Base-by-base conservation (phyloP, 169 alveolate genomes). In the Babesia divergens region DNA sequence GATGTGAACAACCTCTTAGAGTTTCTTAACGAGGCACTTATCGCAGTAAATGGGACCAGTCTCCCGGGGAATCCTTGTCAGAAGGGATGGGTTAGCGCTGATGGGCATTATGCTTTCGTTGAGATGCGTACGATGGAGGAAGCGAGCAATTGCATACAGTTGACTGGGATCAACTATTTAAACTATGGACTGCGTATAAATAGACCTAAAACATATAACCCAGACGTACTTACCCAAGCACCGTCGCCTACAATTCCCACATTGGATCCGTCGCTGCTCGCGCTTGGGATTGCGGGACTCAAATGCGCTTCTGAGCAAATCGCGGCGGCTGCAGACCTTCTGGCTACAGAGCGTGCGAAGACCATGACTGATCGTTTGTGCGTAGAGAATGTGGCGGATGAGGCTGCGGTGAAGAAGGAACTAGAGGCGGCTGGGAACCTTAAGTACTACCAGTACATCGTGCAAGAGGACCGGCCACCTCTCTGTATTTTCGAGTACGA, bases 111-210 rank as follows among this genome's bases (percentile, higher is more conserved):
- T 80, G 98, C 98, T 26, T 95, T 95, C 88, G 94, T 95, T 14
- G 99, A 96, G 74, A 93, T 95, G 70, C 74, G 98, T 37, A 89
- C 98, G 26, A 90, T 95, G 65, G 98, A 95, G 83, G 98, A 95
- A 66, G 98, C 99, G 7, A 82, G 90, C 37, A 89, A 87, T 67
- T 91, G 91, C 46, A 77, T 89, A 85, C 94, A 89, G 58, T 72
- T 89, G 31, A 87, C 81, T 46, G 94, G 94, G 3, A 53, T 89
- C 35, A 89, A 89, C 59, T 86, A 80, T 53, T 34, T 69, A 50
- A 72, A 72, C 34, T 65, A 80, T 35, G 34, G 43, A 18, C 46
- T 80, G 13, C 32, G 74, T 32, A 72, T 80, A 0, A 80, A 68
- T 31, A 24, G 88, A 26, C 84, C 84, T 6, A 70, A 70, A 37